phyloP scores from a whole-genome alignment of 2,329 filamentous ascomycete species.

The Epichloe festucae region DNA sequence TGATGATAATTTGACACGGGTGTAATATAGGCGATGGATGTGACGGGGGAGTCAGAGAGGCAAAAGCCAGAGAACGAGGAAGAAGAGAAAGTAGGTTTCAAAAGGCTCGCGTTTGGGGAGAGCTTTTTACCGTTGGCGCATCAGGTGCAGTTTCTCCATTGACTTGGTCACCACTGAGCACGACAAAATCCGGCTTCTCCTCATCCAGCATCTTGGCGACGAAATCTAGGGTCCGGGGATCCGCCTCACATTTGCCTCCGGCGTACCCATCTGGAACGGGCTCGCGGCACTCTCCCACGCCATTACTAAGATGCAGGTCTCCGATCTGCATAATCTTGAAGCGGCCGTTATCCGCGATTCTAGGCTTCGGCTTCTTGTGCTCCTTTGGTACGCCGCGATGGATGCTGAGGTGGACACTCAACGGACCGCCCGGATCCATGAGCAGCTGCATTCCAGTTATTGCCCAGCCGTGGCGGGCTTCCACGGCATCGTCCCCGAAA shows the following conservation, averaged over 20 bases:
- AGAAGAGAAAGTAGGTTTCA: background rate
- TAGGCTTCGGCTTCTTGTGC: slow-evolving; percentile 55
- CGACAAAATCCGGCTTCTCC: slow-evolving; percentile 84
- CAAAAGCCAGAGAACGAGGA: background rate
- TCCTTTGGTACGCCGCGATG: slow-evolving; percentile 56
- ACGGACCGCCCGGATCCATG: slow-evolving; percentile 47
- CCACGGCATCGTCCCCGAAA: slow-evolving; percentile 82
- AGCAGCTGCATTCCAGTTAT: slow-evolving; percentile 63
- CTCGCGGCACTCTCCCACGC: slow-evolving; percentile 73
- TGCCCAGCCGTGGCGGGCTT: slow-evolving; percentile 76
- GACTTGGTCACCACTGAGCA: slow-evolving; percentile 87
- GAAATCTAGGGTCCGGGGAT: slow-evolving; percentile 84
- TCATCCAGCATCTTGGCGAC: slow-evolving; percentile 72
- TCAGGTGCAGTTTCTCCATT: slow-evolving; percentile 90
- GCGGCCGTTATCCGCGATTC: slow-evolving; percentile 76
- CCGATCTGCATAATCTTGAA: slow-evolving; percentile 97
- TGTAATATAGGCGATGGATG: no score
- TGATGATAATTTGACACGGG: slow-evolving; percentile 6
- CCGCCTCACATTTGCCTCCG: slow-evolving; percentile 74
- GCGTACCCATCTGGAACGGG: slow-evolving; percentile 62
- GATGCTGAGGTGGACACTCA: slow-evolving; percentile 64
- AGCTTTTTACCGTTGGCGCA: slow-evolving; percentile 58
- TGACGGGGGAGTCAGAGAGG: background rate
- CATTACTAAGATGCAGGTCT: slow-evolving; percentile 90
- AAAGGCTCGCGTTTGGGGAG: background rate